Evolutionary conservation across 345 rosid genomes (phyloP), one percentile per base, ranked within the genome.

Genomic region (Clausena lansium): DNA sequence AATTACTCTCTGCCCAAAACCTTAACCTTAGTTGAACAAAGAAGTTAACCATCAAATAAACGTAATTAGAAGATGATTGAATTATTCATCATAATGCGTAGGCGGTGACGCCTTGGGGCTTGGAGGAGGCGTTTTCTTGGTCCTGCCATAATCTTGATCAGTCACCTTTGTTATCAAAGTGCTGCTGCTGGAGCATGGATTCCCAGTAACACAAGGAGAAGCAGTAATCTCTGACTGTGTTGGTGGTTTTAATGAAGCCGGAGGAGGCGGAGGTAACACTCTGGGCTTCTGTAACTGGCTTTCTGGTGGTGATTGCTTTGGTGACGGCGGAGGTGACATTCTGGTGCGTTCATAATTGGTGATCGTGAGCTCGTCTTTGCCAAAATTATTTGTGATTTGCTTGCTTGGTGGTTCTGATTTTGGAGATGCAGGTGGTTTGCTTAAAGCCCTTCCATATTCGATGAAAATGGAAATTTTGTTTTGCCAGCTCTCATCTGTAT

Each of bases 341-440:
- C 30, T 67, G 20, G 4, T 8, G 32, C 27, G 38, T 4, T 62
- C 59, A 9, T 15, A 66, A 41, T 62, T n/a, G 30, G n/a, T 30
- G 7, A n/a, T 27, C 9, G 7, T 50, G 20, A 52, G 14, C 22
- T 4, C 57, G 5, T 52, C 57, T 5, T 17, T 52, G 22, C 57
- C 57, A 52, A 52, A 13, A 45, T 45, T 52, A 17, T 52, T 52
- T 52, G 22, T 5, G 19, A 52, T 52, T 52, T 52, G 57, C 8
- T 52, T 52, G 57, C 39, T 39, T 14, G 28, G 60, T 7, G 61
- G 6, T 45, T 58, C 70, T 11, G 60, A 67, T 5, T 74, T 7
- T 32, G 45, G 69, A 28, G 77, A 9, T 74, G 77, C 45, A 33
- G 74, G 20, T 28, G 41, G 69, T 25, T 60, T 33, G 32, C 41